phyloP scores from a whole-genome alignment of 495 filamentous ascomycete species.

The Neurospora pannonica region DNA sequence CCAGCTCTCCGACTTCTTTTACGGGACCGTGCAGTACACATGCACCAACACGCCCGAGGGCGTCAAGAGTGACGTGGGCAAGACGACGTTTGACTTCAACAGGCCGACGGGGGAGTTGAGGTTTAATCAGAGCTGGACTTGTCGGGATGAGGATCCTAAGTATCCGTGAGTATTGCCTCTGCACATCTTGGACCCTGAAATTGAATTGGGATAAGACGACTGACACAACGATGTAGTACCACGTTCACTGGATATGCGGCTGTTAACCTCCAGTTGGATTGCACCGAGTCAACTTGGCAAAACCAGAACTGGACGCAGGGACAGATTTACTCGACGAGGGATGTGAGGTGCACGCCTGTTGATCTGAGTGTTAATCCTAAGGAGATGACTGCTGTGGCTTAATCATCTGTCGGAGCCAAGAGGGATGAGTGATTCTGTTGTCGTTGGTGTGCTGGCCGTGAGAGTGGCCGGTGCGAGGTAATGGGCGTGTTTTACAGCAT shows the following conservation, averaged over 20 bases:
- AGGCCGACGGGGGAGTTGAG: conserved; percentile 19
- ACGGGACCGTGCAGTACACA: conserved; percentile 28
- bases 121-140: conserved; percentile 36
- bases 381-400: conserved; percentile 28
- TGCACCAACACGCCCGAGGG: conserved; percentile 16
- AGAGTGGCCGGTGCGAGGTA: background rate
- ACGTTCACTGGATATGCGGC: conserved; percentile 28
- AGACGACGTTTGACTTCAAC: conserved; percentile 28
- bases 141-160: conserved; percentile 25
- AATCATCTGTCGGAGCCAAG: background rate
- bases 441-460: background rate
- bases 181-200: background rate
- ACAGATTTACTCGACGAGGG: conserved; percentile 29
- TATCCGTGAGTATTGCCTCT: conserved; percentile 23
- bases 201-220: background rate
- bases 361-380: conserved; percentile 18
- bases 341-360: conserved; percentile 23
- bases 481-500: background rate
- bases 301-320: conserved; percentile 35
- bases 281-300: conserved; percentile 23
- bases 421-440: background rate
- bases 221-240: conserved; percentile 13
- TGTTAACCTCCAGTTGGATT: conserved; percentile 23
- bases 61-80: background rate
- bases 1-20: conserved; percentile 36